phyloP scores from a whole-genome alignment of 768 basidiomycete genomes.

The Psilocybe tampanensis region DNA sequence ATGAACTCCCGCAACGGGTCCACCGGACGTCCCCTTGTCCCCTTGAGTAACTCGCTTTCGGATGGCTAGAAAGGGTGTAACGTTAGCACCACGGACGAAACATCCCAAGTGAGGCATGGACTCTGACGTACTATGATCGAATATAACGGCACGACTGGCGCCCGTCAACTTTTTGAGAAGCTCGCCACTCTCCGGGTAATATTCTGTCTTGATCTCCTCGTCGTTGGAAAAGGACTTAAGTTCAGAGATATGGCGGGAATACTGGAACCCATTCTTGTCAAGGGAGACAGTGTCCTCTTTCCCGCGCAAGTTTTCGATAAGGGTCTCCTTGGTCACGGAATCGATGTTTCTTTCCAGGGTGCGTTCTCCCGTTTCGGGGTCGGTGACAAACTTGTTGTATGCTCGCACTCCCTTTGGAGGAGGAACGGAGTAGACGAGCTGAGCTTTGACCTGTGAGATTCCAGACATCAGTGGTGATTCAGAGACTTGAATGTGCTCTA shows the following conservation, averaged over 20 bases:
- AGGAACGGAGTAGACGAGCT: conserved; percentile 38
- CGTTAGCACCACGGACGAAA: too few relatives aligned
- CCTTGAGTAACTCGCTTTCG: too few relatives aligned
- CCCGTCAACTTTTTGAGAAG: conserved; percentile 62
- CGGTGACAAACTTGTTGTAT: conserved; percentile 35
- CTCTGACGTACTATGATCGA: conserved; percentile 66
- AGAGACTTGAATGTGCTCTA: too few relatives aligned
- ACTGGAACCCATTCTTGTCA: conserved; percentile 57
- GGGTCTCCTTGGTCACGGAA: conserved; percentile 27
- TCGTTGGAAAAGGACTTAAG: conserved; percentile 52
- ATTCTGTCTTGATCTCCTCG: conserved; percentile 52
- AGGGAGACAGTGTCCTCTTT: conserved; percentile 46
- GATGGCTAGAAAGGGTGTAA: too few relatives aligned
- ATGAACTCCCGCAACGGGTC: conserved; percentile 47
- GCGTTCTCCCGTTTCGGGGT: conserved; percentile 35
- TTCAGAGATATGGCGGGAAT: conserved; percentile 37
- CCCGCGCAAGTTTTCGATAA: conserved; percentile 57
- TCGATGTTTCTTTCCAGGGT: conserved; percentile 34
- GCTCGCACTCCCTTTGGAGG: conserved; percentile 43
- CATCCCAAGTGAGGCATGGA: too few relatives aligned
- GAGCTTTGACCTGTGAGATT: conserved; percentile 23
- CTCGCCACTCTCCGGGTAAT: conserved; percentile 65
- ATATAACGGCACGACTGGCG: conserved; percentile 56
- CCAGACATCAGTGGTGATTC: too few relatives aligned
- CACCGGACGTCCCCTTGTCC: background rate